Percentiles rank a stretch among this genome's conserved stretches.
These are phyloP conservation scores for Malassezia globosa DNA, from an alignment of 1,284 basidiomycete genomes.

Conservation along the genomic window DNA sequence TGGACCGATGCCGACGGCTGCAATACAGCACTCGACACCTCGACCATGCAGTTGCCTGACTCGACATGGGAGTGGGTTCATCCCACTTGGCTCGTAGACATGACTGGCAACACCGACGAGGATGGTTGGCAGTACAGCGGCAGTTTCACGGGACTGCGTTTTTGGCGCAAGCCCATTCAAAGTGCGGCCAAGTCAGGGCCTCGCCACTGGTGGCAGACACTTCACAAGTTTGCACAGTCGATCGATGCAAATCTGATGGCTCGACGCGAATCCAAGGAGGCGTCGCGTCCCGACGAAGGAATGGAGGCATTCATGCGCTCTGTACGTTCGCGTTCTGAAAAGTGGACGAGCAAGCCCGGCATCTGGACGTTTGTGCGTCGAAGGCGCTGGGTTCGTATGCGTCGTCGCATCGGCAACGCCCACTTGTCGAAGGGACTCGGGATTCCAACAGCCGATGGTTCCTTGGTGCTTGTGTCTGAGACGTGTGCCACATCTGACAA, in stretches of 20 bases:
- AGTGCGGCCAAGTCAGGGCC: neutral
- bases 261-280: conserved; percentile 19
- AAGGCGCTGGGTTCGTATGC: conserved; percentile 40
- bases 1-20: conserved; percentile 31
- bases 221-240: conserved; percentile 2
- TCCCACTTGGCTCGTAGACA: conserved; percentile 43
- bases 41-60: conserved; percentile 43
- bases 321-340: conserved; percentile 25
- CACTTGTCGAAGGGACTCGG: conserved; percentile 1
- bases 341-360: conserved; percentile 34
- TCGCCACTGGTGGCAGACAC: conserved; percentile 4
- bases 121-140: conserved; percentile 45
- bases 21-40: conserved; percentile 37
- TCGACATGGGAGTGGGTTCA: conserved; percentile 46
- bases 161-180: conserved; percentile 12
- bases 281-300: conserved; percentile 32
- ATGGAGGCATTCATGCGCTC: conserved; percentile 38
- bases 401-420: conserved; percentile 16
- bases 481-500: neutral
- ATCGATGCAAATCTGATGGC: conserved; percentile 17
- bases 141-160: conserved; percentile 22
- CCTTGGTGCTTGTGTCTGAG: neutral
- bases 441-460: conserved; percentile 1
- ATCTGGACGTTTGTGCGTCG: conserved; percentile 38
- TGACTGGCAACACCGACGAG: conserved; percentile 45